Percentiles rank a stretch among this genome's conserved stretches.
Evolutionary conservation across 495 filamentous ascomycete species (phyloP).

Genomic region (Talaromyces stipitatus): DNA sequence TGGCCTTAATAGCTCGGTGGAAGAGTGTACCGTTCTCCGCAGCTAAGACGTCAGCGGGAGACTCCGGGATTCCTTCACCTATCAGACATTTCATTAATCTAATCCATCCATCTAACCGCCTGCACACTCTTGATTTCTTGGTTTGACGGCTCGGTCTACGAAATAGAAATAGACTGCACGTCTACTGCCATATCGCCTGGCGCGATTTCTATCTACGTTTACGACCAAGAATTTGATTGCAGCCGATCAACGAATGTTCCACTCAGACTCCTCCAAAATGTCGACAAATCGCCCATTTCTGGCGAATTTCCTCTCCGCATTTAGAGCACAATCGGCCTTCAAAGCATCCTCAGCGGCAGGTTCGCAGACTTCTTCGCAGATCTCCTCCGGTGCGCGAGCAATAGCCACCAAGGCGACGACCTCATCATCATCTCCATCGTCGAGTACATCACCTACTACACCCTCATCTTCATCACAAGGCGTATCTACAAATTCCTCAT

Average conservation of each 20-base stretch:
- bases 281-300: conserved; percentile 77
- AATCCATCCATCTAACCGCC: not conserved
- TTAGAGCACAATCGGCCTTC: conserved; percentile 54
- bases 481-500: conserved; percentile 7
- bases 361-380: conserved; percentile 25
- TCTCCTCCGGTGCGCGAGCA: conserved; percentile 32
- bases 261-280: conserved; percentile 16
- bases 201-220: not conserved
- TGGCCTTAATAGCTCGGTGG: too few species aligned
- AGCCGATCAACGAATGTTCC: not conserved
- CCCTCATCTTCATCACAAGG: conserved; percentile 15
- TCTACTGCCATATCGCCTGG: not conserved
- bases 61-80: not conserved
- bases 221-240: not conserved
- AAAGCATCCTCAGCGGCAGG: conserved; percentile 31
- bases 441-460: conserved; percentile 11
- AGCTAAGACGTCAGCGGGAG: not conserved
- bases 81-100: not conserved
- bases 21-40: not conserved
- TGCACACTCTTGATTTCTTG: not conserved
- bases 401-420: conserved; percentile 34
- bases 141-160: not conserved
- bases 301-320: conserved; percentile 78
- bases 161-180: not conserved
- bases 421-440: conserved; percentile 14